Evolutionary conservation across 352 stramenopile genomes (phyloP).

Genomic region (Phytophthora rubi): DNA sequence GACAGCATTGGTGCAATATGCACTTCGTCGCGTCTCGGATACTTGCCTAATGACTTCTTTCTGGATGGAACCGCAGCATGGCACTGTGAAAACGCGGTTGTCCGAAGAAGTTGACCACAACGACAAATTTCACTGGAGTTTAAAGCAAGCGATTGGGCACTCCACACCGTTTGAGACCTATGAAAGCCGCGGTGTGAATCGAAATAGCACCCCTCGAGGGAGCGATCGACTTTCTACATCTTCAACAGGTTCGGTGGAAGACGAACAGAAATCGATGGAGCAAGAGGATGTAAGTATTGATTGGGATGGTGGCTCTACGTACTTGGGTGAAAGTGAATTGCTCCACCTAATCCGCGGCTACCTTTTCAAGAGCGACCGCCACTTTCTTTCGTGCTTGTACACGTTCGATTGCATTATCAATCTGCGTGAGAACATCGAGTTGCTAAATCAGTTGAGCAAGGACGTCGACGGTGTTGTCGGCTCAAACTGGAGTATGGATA

Average conservation of each 20-base stretch:
- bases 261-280: slow-evolving; percentile 56
- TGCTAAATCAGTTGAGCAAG: slow-evolving; percentile 44
- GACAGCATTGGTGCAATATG: slow-evolving; percentile 84
- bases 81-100: slow-evolving; percentile 64
- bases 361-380: slow-evolving; percentile 79
- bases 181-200: slow-evolving; percentile 21
- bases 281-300: slow-evolving; percentile 51
- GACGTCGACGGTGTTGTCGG: slow-evolving; percentile 52
- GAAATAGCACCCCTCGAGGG: slow-evolving; percentile 17
- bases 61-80: slow-evolving; percentile 90
- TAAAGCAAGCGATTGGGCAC: slow-evolving; percentile 78
- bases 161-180: slow-evolving; percentile 60
- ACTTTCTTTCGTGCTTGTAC: slow-evolving; percentile 82
- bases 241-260: slow-evolving; percentile 30
- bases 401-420: slow-evolving; percentile 83
- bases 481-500: slow-evolving; percentile 56
- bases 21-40: slow-evolving; percentile 71
- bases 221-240: slow-evolving; percentile 6
- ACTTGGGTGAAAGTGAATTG: slow-evolving; percentile 74
- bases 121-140: slow-evolving; percentile 71
- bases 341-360: slow-evolving; percentile 76
- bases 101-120: slow-evolving; percentile 48
- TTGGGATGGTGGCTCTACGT: slow-evolving; percentile 45
- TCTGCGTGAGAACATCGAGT: slow-evolving; percentile 57
- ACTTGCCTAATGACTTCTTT: slow-evolving; percentile 87